Evolutionary conservation across 2,329 filamentous ascomycete genomes (phyloP), one percentile per base, ranked within the genome.

Genomic region (Phialophora verrucosa): DNA sequence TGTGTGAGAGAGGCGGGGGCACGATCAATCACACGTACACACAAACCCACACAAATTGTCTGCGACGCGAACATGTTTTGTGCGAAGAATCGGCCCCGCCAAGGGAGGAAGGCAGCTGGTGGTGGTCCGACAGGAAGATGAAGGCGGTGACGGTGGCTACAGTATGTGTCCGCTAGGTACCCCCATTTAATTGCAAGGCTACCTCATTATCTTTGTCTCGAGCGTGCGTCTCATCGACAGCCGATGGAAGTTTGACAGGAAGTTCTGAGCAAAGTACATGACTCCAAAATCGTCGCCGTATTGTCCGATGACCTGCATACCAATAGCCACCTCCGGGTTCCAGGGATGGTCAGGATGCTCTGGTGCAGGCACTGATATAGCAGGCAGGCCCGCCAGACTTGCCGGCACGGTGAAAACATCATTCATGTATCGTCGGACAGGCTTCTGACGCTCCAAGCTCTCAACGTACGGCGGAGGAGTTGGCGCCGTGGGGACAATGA

Each of bases 331-430:
- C 8, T 71, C 69, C 2, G 62, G 65, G 49, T 60, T 66, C 63
- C 65, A 68, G 29, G 70, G 62, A 38, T 68, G 50, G 53, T 68
- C 65, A 7, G 68, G 68, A 54, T 68, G 66, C 25, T 50, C 44
- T 51, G 78, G 76, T 69, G 90, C 83, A 0, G 95, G 94, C 11
- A 99, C 83, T 71, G 91, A 97, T 59, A 97, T 86, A 11, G 93
- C 91, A 2, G 95, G 95, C 63, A 99, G 81, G 0, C 95, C 95
- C 0, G 94, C 95, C 70, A 99, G 81, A 79, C 93, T 97, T 1
- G 94, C 93, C 1, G 95, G 95, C 1, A 99, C 94, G 0, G 95
- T 98, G 73, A 98, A 94, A 1, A 98, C 90, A 79, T 99, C 95
- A 74, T 95, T 97, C 83, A 91, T 91, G 75, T 97, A 98, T 1